Percentiles rank a stretch among this genome's conserved stretches.
phyloP scores from a whole-genome alignment of 2,329 filamentous ascomycete species.

The Apiospora koreana region DNA sequence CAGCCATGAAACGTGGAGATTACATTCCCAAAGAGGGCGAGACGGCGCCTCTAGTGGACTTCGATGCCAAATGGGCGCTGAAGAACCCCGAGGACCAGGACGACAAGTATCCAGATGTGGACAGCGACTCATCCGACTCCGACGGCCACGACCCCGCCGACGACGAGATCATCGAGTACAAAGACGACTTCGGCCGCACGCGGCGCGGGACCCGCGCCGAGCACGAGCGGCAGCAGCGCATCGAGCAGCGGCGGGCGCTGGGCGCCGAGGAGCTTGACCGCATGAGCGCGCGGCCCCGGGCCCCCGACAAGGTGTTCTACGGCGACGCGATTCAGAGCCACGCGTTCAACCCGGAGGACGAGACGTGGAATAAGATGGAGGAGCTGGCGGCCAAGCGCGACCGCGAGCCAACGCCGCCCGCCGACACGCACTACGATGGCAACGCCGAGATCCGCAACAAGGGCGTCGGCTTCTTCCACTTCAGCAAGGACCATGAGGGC shows the following conservation, averaged over 20 bases:
- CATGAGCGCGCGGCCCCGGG: constrained; percentile 66
- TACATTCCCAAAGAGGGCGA: constrained; percentile 68
- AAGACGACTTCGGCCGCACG: constrained; percentile 90
- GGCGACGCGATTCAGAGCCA: constrained; percentile 82
- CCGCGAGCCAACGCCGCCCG: constrained; percentile 76
- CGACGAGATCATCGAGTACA: constrained; percentile 77
- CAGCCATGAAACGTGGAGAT: constrained; percentile 88
- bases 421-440: constrained; percentile 83
- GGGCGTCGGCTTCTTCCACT: constrained; percentile 89
- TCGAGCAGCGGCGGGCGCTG: constrained; percentile 51
- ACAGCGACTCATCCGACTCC: constrained; percentile 48
- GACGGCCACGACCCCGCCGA: constrained; percentile 42
- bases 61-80: constrained; percentile 94
- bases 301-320: constrained; percentile 74
- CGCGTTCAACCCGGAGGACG: constrained; percentile 78
- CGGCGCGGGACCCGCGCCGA: constrained; percentile 72
- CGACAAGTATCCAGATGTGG: constrained; percentile 62
- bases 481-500: constrained; percentile 71
- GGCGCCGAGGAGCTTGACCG: constrained; percentile 64
- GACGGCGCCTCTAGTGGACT: constrained; percentile 77
- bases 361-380: constrained; percentile 66
- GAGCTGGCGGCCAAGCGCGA: constrained; percentile 77
- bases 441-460: constrained; percentile 81
- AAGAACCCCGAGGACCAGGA: constrained; percentile 52
- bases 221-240: constrained; percentile 62